A percentile compares a stretch with the other conserved stretches of the same genome.
phyloP scores from a whole-genome alignment of 176 grass and related monocot species.

The Zizania latifolia region DNA sequence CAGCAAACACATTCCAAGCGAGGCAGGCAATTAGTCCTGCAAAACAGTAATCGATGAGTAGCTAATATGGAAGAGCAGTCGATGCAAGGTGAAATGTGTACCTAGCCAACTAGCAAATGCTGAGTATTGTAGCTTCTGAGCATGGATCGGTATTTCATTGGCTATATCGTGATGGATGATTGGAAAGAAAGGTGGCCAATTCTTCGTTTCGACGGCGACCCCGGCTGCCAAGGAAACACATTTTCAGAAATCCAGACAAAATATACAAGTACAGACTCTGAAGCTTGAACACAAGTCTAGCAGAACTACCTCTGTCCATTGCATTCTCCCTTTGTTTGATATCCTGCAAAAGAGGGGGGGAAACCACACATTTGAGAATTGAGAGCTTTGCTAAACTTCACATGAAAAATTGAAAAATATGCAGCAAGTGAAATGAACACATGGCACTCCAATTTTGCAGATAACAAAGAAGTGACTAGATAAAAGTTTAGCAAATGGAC shows the following conservation, averaged over 20 bases:
- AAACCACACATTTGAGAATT: neutral
- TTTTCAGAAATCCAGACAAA: slow-evolving; percentile 8
- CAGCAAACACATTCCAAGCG: slow-evolving; percentile 66
- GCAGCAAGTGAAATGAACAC: neutral
- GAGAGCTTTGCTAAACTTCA: neutral
- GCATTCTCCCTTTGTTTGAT: slow-evolving; percentile 78
- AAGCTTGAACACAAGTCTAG: neutral
- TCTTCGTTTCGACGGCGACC: slow-evolving; percentile 65
- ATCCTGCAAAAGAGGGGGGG: slow-evolving; percentile 52
- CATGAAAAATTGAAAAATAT: neutral
- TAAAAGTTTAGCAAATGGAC: neutral
- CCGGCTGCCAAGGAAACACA: slow-evolving; percentile 41
- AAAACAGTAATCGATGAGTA: neutral
- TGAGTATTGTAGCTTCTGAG: slow-evolving; percentile 70
- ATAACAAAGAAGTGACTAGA: neutral
- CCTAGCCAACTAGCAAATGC: slow-evolving; percentile 96
- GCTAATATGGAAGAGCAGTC: neutral
- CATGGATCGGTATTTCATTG: slow-evolving; percentile 81
- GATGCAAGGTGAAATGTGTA: slow-evolving; percentile 32
- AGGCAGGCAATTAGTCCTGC: slow-evolving; percentile 72
- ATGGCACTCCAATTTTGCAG: neutral
- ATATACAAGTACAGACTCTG: neutral
- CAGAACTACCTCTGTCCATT: slow-evolving; percentile 59
- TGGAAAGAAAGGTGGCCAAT: slow-evolving; percentile 80
- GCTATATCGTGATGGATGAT: slow-evolving; percentile 89